These are phyloP conservation scores for Cladosporium sphaerospermum DNA, from an alignment of 2,329 filamentous ascomycete genomes.

Conservation along the genomic window DNA sequence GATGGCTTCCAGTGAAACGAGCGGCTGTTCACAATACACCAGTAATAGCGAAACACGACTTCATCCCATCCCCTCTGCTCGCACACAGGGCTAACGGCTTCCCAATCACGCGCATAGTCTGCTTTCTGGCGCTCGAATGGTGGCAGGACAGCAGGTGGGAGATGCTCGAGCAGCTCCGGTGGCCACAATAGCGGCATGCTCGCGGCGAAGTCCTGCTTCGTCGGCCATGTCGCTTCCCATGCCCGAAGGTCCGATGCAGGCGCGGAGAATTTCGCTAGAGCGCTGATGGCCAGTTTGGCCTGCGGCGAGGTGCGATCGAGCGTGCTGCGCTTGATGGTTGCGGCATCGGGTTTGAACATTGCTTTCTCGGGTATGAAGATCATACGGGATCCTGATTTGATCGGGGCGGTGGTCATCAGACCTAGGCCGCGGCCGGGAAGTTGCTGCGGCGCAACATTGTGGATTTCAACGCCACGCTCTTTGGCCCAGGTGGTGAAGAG, in stretches of 20 bases:
- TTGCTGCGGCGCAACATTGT: slow-evolving; percentile 59
- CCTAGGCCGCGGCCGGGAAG: slow-evolving; percentile 72
- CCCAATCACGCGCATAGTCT: slow-evolving; percentile 25
- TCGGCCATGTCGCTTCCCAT: slow-evolving; percentile 50
- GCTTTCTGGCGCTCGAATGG: slow-evolving; percentile 25
- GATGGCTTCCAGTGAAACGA: slow-evolving; percentile 52
- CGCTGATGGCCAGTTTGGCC: slow-evolving; percentile 57
- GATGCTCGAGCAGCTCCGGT: slow-evolving; percentile 32
- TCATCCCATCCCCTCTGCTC: slow-evolving; percentile 24
- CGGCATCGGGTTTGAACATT: slow-evolving; percentile 58
- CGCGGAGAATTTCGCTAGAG: slow-evolving; percentile 16
- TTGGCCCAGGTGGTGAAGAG: slow-evolving; percentile 64
- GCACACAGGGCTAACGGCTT: slow-evolving; percentile 12
- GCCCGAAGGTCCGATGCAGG: slow-evolving; percentile 1
- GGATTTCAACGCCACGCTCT: slow-evolving; percentile 57
- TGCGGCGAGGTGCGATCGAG: slow-evolving; percentile 41
- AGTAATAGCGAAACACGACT: slow-evolving; percentile 48
- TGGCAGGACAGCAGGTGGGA: slow-evolving; percentile 33
- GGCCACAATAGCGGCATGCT: slow-evolving; percentile 55
- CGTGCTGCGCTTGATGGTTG: slow-evolving; percentile 39
- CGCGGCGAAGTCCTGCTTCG: slow-evolving; percentile 50
- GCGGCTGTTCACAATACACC: slow-evolving; percentile 56
- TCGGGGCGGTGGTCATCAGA: slow-evolving; percentile 61
- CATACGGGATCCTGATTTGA: slow-evolving; percentile 57
- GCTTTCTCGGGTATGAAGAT: slow-evolving; percentile 58